These are phyloP conservation scores for Oleoguttula mirabilis DNA, from an alignment of 495 filamentous ascomycete species.

Conservation along the genomic window DNA sequence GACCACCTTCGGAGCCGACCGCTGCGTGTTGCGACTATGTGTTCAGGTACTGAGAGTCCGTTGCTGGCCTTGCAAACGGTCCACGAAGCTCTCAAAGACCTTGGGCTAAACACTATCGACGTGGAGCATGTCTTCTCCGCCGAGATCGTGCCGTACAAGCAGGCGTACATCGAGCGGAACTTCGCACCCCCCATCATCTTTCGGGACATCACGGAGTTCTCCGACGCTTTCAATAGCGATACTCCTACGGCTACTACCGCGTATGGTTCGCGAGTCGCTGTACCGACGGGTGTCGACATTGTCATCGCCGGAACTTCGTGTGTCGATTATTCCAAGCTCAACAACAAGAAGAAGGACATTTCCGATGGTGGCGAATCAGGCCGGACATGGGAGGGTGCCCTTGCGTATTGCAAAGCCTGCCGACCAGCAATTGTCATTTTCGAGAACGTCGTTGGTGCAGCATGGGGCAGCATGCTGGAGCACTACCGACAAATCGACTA, in stretches of 20 bases:
- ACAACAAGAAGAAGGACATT: slow-evolving; percentile 38
- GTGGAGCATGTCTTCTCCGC: slow-evolving; percentile 61
- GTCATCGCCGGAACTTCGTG: slow-evolving; percentile 68
- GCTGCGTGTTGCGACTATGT: slow-evolving; percentile 61
- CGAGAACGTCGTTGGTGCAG: slow-evolving; percentile 58
- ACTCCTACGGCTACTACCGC: slow-evolving; percentile 46
- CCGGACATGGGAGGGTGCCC: slow-evolving; percentile 53
- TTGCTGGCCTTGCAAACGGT: slow-evolving; percentile 52
- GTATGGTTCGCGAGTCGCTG: slow-evolving; percentile 45
- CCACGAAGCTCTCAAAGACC: slow-evolving; percentile 24
- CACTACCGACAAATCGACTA: slow-evolving; percentile 40
- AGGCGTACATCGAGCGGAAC: slow-evolving; percentile 71
- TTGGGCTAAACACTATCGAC: slow-evolving; percentile 25
- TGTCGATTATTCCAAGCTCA: slow-evolving; percentile 57
- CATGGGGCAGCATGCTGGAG: slow-evolving; percentile 46
- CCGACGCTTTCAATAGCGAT: slow-evolving; percentile 19
- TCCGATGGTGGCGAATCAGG: slow-evolving; percentile 52
- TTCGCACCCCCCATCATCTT: slow-evolving; percentile 52
- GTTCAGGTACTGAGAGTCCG: slow-evolving; percentile 73
- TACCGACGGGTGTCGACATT: slow-evolving; percentile 54
- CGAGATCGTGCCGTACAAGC: slow-evolving; percentile 68
- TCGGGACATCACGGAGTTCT: slow-evolving; percentile 55
- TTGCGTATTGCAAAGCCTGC: slow-evolving; percentile 41
- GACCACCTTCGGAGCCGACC: slow-evolving; percentile 30
- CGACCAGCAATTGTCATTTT: slow-evolving; percentile 56